Conservation (phyloP, 306 rosid genomes). For the Pyrus bretschneideri region DNA sequence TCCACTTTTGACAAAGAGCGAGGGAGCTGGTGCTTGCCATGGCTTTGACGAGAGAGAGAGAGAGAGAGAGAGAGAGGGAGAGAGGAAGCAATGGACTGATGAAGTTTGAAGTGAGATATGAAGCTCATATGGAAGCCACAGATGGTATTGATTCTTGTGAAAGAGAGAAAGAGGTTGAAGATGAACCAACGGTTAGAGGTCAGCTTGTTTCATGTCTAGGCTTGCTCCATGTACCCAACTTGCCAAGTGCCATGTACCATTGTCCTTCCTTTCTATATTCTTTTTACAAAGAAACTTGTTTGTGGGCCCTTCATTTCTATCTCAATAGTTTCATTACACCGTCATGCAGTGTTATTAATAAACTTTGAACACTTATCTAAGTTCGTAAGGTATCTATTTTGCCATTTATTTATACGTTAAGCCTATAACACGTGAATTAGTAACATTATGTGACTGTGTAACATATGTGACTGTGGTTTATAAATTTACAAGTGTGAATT, state of each 20-base stretch:
- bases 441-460: no score
- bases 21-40: constrained; percentile 28
- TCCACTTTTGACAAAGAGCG: constrained; percentile 15
- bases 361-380: no score
- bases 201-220: constrained; percentile 7
- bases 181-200: not conserved
- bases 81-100: not conserved
- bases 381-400: no score
- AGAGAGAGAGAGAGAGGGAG: not conserved
- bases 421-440: no score
- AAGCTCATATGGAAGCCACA: not conserved
- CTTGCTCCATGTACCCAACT: constrained; percentile 18
- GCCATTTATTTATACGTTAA: no score
- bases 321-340: not conserved
- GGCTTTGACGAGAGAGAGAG: not conserved
- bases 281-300: not conserved
- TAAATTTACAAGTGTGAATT: not conserved
- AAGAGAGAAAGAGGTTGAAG: not conserved
- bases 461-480: no score
- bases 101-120: not conserved
- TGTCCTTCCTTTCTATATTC: not conserved
- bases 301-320: not conserved
- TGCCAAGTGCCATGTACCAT: not conserved
- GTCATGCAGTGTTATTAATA: no score
- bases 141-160: not conserved